Conservation (phyloP, 805 yeast genomes). For the Brettanomyces anomalus region DNA sequence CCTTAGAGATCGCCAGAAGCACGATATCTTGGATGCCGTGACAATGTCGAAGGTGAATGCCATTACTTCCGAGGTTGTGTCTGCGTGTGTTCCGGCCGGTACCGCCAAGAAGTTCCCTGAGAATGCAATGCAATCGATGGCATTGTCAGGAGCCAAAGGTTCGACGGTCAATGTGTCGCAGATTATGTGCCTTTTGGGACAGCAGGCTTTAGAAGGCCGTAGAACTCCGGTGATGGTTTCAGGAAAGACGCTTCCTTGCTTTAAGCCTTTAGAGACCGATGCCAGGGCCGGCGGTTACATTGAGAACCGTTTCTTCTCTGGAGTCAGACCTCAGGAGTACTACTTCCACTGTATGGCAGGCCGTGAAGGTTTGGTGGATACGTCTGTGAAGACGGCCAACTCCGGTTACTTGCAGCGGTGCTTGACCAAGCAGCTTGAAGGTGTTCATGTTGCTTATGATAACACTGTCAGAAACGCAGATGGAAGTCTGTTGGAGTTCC, state of each 20-base stretch:
- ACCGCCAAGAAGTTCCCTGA: constrained; percentile 92
- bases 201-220: constrained; percentile 98
- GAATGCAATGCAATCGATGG: constrained; percentile 98
- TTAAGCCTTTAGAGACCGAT: constrained; percentile 93
- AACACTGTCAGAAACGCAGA: constrained; percentile 93
- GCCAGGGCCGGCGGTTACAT: constrained; percentile 98
- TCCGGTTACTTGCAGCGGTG: constrained; percentile 98
- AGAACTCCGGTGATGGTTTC: constrained; percentile 99
- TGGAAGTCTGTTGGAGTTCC: constrained; percentile 86
- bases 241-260: constrained; percentile 94
- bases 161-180: constrained; percentile 97
- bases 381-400: constrained; percentile 97
- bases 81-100: constrained; percentile 92
- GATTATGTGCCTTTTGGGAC: constrained; percentile 98
- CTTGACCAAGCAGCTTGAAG: constrained; percentile 95
- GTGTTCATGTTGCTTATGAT: constrained; percentile 90
- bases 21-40: constrained; percentile 91
- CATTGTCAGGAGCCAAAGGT: constrained; percentile 98
- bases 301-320: constrained; percentile 94
- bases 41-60: constrained; percentile 88
- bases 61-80: constrained; percentile 89
- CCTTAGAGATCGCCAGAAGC: constrained; percentile 83
- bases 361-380: constrained; percentile 98
- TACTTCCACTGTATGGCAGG: constrained; percentile 99
- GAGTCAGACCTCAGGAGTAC: constrained; percentile 96